phyloP scores from a whole-genome alignment of 139 green algal genomes.

The Picochlorum sp. region DNA sequence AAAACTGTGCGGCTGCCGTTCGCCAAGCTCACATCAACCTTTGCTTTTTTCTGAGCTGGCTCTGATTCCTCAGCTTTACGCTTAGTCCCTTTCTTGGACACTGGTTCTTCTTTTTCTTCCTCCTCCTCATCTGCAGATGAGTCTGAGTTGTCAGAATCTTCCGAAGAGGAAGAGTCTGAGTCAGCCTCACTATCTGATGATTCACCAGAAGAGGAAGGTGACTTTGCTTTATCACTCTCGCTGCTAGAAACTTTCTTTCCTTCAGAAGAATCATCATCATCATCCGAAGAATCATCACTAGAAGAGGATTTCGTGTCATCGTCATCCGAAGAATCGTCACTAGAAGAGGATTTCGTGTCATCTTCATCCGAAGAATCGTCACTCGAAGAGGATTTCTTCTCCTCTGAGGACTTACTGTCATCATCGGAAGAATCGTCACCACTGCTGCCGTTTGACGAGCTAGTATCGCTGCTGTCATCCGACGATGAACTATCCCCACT shows the following conservation, averaged over 20 bases:
- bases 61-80: slow-evolving; percentile 7
- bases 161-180: not conserved
- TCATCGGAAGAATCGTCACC: slow-evolving; percentile 15
- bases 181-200: not conserved
- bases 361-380: not conserved
- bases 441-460: not conserved
- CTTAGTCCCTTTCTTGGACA: slow-evolving; percentile 38
- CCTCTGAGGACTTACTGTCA: slow-evolving; percentile 3
- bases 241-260: not conserved
- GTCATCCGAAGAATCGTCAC: not conserved
- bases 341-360: not conserved
- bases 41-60: not conserved
- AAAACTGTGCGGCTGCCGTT: slow-evolving; percentile 47
- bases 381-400: slow-evolving; percentile 3
- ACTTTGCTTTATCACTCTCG: not conserved
- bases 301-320: too few species aligned
- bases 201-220: not conserved
- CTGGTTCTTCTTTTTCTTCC: slow-evolving; percentile 10
- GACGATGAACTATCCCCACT: not conserved
- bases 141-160: not conserved
- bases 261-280: too few species aligned
- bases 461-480: not conserved
- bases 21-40: slow-evolving; percentile 13
- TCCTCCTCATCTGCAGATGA: slow-evolving; percentile 8
- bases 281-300: not conserved